Evolutionary conservation across 164 flowering plant species (phyloP).

Genomic region (Nymphaea colorata): DNA sequence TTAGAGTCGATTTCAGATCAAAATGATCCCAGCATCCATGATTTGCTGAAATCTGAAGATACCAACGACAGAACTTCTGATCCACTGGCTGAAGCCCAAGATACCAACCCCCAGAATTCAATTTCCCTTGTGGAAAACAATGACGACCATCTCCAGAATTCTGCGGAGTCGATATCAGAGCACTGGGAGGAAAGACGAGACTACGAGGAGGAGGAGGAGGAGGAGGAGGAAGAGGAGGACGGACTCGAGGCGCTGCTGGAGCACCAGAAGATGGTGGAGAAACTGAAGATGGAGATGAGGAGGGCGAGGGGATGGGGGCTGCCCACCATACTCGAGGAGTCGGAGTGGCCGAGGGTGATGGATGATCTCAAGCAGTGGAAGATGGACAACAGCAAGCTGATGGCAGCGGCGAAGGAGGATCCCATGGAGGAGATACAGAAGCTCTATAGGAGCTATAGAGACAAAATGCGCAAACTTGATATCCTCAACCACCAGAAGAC

Average conservation of each 20-base stretch:
- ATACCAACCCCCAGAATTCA: background rate
- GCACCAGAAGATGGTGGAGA: constrained; percentile 87
- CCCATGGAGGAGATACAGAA: constrained; percentile 58
- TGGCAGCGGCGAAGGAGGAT: constrained; percentile 22
- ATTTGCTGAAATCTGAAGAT: background rate
- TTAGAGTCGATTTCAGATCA: too few species aligned
- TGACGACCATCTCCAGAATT: background rate
- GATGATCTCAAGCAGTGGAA: constrained; percentile 89
- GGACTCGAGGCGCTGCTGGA: constrained; percentile 64
- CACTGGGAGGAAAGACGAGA: background rate
- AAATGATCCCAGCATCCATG: background rate
- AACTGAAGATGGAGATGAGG: constrained; percentile 67
- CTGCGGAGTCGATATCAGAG: background rate
- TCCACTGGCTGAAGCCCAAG: background rate
- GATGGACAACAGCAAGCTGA: constrained; percentile 54
- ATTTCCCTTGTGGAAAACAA: background rate
- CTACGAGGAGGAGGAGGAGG: background rate
- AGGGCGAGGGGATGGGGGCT: constrained; percentile 75
- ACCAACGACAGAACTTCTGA: background rate
- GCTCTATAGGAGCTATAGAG: constrained; percentile 68
- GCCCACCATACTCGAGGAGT: constrained; percentile 90
- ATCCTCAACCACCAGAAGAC: constrained; percentile 93
- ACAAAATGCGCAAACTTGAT: constrained; percentile 84
- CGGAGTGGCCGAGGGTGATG: constrained; percentile 49
- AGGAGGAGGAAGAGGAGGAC: background rate